Evolutionary conservation across 306 rosid species (phyloP), one percentile per base, ranked within the genome.

Genomic region (Gynostemma pentaphyllum): DNA sequence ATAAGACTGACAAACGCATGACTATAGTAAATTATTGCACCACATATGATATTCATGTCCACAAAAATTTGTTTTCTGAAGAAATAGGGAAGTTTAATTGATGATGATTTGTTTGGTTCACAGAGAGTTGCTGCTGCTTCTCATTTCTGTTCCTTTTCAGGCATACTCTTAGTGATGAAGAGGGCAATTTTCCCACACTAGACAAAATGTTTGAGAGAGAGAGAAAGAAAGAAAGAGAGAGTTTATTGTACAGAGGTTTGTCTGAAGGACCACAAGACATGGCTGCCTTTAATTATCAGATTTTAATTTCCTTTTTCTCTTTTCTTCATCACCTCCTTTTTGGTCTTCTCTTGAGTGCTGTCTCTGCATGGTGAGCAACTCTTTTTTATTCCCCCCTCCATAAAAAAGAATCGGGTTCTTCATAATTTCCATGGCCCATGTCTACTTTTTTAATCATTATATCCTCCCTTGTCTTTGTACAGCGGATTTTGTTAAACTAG

Each of bases 1-100:
- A 72, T 72, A 83, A 85, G 40, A 60, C 48, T 39, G 65, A 57
- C 29, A 36, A 21, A 57, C 16, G 79, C 46, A 57, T 36, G 64
- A 39, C 32, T 12, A 59, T 39, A 22, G 65, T 39, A 60, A 60
- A 60, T 60, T 39, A 60, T 60, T 36, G 64, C 28, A 30, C 9
- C 63, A 27, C 39, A 22, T 40, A 54, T 55, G 62, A 32, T 32
- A 32, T 55, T 55, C 42, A 55, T 55, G 62, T 55, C 62, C 16
- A 55, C 4, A 18, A 34, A 55, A 57, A 24, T 22, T 36, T 24
- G 30, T 57, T 57, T 36, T 37, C 39, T 36, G 5, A 22, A 37
- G 19, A 37, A 46, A 36, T 18, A 19, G 16, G 37, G 23, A 6
- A 39, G 7, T 9, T 39, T 24, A 57, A 55, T 30, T 19, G 45